Evolutionary conservation across 2,329 filamentous ascomycete species (phyloP).

Genomic region (Ophiostoma triangulosporum): DNA sequence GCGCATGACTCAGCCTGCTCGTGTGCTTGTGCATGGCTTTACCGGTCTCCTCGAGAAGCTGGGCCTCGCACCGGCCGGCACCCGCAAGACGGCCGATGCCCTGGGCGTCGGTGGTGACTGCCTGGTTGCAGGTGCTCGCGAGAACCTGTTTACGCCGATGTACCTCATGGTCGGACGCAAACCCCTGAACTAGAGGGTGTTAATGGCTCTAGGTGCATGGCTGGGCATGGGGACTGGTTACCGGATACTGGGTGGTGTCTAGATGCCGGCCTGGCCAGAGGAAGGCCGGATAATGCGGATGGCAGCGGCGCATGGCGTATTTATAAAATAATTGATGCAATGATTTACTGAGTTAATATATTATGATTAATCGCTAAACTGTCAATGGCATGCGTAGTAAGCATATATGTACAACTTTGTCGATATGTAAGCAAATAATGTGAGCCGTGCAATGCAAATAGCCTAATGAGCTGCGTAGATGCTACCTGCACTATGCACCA

Average conservation of each 20-base stretch:
- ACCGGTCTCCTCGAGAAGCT: slow-evolving; percentile 64
- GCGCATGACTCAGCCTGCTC: slow-evolving; percentile 78
- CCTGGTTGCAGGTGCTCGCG: slow-evolving; percentile 70
- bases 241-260: background rate
- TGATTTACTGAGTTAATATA: background rate
- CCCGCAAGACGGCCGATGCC: slow-evolving; percentile 89
- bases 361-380: no score
- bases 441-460: no score
- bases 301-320: slow-evolving; percentile 3
- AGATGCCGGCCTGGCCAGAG: background rate
- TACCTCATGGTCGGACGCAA: slow-evolving; percentile 93
- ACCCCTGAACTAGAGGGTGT: slow-evolving; percentile 29
- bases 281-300: slow-evolving; percentile 8
- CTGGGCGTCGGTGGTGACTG: slow-evolving; percentile 70
- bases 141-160: slow-evolving; percentile 97
- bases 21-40: slow-evolving; percentile 60
- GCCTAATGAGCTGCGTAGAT: no score
- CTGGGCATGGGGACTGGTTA: background rate
- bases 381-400: no score
- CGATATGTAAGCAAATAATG: no score
- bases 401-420: no score
- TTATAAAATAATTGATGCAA: background rate
- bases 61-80: slow-evolving; percentile 64
- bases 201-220: background rate
- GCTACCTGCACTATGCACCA: background rate